Conservation (phyloP, 352 stramenopile species). For the Pythium aquatile region DNA sequence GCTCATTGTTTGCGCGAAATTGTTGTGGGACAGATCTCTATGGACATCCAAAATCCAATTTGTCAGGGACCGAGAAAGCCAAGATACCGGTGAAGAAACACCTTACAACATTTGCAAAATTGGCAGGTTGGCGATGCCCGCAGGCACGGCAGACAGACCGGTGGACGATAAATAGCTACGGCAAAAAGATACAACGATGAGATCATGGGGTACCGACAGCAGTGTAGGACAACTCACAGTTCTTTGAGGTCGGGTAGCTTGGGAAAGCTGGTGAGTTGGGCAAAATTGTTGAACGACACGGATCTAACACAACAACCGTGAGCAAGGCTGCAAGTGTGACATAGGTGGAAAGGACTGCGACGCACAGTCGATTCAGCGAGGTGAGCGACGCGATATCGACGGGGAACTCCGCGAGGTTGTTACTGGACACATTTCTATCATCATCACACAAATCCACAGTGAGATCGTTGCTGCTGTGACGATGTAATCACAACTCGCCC, state of each 20-base stretch:
- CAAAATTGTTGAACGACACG: slow-evolving; percentile 22
- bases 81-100: not conserved
- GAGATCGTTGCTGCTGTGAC: no score
- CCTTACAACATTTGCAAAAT: slow-evolving; percentile 16
- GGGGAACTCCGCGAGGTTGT: slow-evolving; percentile 21
- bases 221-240: slow-evolving; percentile 12
- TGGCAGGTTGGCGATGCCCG: slow-evolving; percentile 24
- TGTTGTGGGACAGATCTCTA: slow-evolving; percentile 27
- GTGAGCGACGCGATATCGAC: slow-evolving; percentile 17
- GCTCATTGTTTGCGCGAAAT: slow-evolving; percentile 7
- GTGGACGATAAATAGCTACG: slow-evolving; percentile 20
- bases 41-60: not conserved
- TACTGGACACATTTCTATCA: slow-evolving; percentile 25
- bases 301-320: slow-evolving; percentile 9
- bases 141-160: slow-evolving; percentile 11
- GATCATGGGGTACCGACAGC: no score
- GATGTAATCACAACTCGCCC: no score
- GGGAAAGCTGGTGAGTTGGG: slow-evolving; percentile 16
- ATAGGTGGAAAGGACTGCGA: not conserved
- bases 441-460: not conserved
- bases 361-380: slow-evolving; percentile 15
- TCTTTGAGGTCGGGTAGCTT: slow-evolving; percentile 22
- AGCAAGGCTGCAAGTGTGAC: not conserved
- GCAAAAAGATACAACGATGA: not conserved
- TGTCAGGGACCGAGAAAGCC: not conserved